Conservation (phyloP, 345 rosid species). For the Syzygium oleosum region DNA sequence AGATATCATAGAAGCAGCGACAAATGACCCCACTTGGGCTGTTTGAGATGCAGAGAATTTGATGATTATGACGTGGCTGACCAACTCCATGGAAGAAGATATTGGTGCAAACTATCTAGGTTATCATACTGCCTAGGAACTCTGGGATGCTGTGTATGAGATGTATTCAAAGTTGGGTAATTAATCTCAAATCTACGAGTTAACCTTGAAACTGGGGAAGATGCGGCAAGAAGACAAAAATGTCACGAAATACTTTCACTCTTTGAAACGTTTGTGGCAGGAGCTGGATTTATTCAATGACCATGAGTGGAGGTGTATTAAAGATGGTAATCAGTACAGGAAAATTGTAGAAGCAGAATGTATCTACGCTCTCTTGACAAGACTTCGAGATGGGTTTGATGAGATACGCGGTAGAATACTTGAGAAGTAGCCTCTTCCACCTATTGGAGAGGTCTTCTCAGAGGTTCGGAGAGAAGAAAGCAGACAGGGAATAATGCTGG, state of each 20-base stretch:
- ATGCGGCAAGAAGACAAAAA: background rate
- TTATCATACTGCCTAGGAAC: fast-evolving
- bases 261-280: background rate
- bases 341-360: background rate
- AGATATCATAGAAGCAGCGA: fast-evolving
- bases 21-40: background rate
- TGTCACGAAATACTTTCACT: background rate
- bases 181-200: background rate
- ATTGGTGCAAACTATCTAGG: background rate
- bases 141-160: background rate
- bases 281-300: background rate
- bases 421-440: background rate
- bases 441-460: background rate
- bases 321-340: fast-evolving
- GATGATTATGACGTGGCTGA: fast-evolving
- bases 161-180: background rate
- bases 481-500: background rate
- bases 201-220: background rate
- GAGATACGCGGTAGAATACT: fast-evolving
- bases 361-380: fast-evolving
- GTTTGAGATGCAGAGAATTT: fast-evolving
- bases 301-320: background rate
- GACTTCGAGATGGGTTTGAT: background rate
- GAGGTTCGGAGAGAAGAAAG: background rate
- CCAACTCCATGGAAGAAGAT: background rate